phyloP scores from a whole-genome alignment of 768 basidiomycete genomes.

The Sutorius australiensis region DNA sequence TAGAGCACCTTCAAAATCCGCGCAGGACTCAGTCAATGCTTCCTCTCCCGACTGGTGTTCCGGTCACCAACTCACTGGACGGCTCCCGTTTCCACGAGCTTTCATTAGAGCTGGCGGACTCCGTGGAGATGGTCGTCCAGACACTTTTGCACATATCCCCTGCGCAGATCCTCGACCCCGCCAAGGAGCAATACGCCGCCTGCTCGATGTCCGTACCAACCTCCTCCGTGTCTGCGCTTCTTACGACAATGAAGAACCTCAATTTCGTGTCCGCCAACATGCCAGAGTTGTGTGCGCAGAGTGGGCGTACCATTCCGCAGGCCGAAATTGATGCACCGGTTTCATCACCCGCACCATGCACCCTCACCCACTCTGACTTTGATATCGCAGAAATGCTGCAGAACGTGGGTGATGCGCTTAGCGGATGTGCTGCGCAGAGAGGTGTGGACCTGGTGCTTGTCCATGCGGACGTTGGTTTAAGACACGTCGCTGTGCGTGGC shows the following conservation, averaged over 20 bases:
- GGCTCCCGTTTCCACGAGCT: constrained; percentile 55
- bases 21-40: constrained; percentile 31
- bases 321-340: constrained; percentile 16
- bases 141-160: constrained; percentile 89
- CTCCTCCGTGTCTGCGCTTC: constrained; percentile 80
- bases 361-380: constrained; percentile 54
- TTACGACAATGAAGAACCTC: constrained; percentile 89
- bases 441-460: constrained; percentile 91
- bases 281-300: constrained; percentile 35
- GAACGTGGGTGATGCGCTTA: constrained; percentile 81
- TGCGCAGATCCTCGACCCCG: constrained; percentile 85
- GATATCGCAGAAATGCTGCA: constrained; percentile 91
- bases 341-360: constrained; percentile 18
- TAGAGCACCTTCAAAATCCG: constrained; percentile 74
- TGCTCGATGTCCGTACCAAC: constrained; percentile 86
- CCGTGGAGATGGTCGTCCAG: constrained; percentile 86
- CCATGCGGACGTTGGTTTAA: constrained; percentile 85
- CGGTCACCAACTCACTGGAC: constrained; percentile 20
- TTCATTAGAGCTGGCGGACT: constrained; percentile 86
- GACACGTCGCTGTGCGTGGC: constrained; percentile 80
- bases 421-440: constrained; percentile 75
- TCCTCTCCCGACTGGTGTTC: constrained; percentile 12
- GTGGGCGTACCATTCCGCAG: constrained; percentile 13
- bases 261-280: constrained; percentile 92
- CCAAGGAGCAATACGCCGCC: constrained; percentile 89